phyloP scores from a whole-genome alignment of 768 basidiomycete genomes.

The Leucogyrophana mollusca region DNA sequence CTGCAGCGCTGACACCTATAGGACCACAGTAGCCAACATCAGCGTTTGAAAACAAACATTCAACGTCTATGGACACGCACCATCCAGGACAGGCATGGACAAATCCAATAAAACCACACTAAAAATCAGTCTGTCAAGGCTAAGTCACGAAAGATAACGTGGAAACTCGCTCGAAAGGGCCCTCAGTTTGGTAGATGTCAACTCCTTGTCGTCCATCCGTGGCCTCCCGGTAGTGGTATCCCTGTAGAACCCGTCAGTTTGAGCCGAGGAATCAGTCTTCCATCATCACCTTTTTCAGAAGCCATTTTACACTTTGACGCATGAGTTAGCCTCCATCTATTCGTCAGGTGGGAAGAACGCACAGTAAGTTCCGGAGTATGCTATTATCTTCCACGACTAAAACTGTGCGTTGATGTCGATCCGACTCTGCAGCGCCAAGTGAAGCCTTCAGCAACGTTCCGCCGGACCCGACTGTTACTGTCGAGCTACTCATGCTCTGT shows the following conservation, averaged over 20 bases:
- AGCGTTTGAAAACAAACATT: no score
- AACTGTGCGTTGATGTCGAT: slow-evolving; percentile 54
- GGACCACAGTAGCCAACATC: no score
- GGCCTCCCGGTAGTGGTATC: slow-evolving; percentile 75
- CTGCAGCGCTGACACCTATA: slow-evolving; percentile 83
- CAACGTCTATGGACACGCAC: slow-evolving; percentile 30
- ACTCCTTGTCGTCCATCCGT: slow-evolving; percentile 87
- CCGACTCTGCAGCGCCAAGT: slow-evolving; percentile 46
- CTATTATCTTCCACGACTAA: slow-evolving; percentile 90
- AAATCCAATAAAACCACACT: slow-evolving; percentile 87
- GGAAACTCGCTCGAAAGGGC: slow-evolving; percentile 79
- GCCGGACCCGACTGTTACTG: slow-evolving; percentile 53
- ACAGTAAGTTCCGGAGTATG: slow-evolving; percentile 82
- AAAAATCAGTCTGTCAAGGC: slow-evolving; percentile 7
- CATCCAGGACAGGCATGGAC: slow-evolving; percentile 94
- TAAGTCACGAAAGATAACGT: background rate
- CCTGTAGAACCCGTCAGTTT: slow-evolving; percentile 34
- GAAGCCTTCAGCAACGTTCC: slow-evolving; percentile 74
- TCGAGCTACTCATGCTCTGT: slow-evolving; percentile 31
- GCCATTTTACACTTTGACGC: slow-evolving; percentile 55
- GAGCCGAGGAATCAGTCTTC: background rate
- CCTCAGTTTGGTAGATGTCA: slow-evolving; percentile 63
- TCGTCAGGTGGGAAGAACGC: slow-evolving; percentile 29
- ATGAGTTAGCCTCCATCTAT: slow-evolving; percentile 6
- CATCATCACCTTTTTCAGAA: slow-evolving; percentile 48